Base-by-base conservation (phyloP, 306 rosid species). In the Luffa aegyptiaca region DNA sequence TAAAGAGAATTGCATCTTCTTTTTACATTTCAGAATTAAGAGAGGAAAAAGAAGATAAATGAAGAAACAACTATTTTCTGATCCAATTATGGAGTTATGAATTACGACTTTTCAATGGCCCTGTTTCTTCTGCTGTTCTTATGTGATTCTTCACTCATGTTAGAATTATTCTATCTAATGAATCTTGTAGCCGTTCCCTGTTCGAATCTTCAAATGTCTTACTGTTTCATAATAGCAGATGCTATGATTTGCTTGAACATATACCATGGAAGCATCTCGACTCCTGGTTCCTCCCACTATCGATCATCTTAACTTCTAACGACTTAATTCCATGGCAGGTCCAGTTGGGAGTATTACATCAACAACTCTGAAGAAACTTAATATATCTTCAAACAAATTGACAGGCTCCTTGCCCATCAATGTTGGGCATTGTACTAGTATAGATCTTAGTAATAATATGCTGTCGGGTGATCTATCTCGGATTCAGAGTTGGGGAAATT, bases 381-480 rank as follows among this genome's bases (percentile, higher is more conserved):
- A 92, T 70, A 6, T 92, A 83, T 92, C 96, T 78, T 90, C 96
- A 53, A 92, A 92, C 84, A 86, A 88, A 55, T 77, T 92, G 66
- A 86, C 91, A 10, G 97, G 96, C 3, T 83, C 96, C 77, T 87
- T 92, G 79, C 97, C 97, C 78, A 78, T 87, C 77, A 87, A 5
- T 59, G 84, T 90, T 62, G 92, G 93, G 13, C 91, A 84, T 52
- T 92, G 97, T 79, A 76, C 89, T 56, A 59, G 82, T 72, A 33
- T 92, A 80, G 97, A 92, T 82, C 85, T 92, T 78, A 90, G 97
- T 79, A 90, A 90, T 57, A 92, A 92, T 81, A 83, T 58, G 83
- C 82, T 92, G 44, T 89, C 88, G 1, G 96, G 93, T 55, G 75
- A 89, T 76, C 26, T 92, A 75, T 88, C 92, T 36, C 87, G 90